Percentiles rank a stretch among this genome's conserved stretches.
These are phyloP conservation scores for Corymbia maculata DNA, from an alignment of 345 rosid species.

Conservation along the genomic window DNA sequence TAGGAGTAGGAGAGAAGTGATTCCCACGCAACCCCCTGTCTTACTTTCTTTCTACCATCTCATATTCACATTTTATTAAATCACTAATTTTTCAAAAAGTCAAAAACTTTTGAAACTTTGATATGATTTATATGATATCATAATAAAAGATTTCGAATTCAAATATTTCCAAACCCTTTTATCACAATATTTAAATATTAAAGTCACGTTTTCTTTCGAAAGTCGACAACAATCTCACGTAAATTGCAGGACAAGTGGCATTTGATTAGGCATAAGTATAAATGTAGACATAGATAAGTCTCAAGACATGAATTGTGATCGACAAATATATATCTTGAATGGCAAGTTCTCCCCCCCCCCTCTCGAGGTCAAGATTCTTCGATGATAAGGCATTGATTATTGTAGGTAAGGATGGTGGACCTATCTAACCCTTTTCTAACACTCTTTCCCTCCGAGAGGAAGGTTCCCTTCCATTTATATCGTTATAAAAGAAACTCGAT, in stretches of 20 bases:
- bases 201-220: background rate
- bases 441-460: background rate
- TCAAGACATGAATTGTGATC: background rate
- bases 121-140: fast-evolving
- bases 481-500: background rate
- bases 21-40: background rate
- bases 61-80: background rate
- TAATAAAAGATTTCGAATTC: fast-evolving
- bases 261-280: background rate
- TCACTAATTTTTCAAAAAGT: background rate
- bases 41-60: background rate
- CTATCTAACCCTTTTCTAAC: background rate
- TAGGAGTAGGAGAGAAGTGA: background rate
- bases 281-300: background rate
- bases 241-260: background rate
- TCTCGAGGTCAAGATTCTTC: background rate
- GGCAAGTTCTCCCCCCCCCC: background rate
- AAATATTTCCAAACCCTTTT: background rate
- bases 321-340: background rate
- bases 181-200: background rate
- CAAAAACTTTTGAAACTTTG: fast-evolving
- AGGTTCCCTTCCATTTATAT: background rate
- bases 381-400: background rate
- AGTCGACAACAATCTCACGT: background rate
- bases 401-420: background rate